Conservation (phyloP, 495 filamentous ascomycete genomes). For the Neurospora intermedia region DNA sequence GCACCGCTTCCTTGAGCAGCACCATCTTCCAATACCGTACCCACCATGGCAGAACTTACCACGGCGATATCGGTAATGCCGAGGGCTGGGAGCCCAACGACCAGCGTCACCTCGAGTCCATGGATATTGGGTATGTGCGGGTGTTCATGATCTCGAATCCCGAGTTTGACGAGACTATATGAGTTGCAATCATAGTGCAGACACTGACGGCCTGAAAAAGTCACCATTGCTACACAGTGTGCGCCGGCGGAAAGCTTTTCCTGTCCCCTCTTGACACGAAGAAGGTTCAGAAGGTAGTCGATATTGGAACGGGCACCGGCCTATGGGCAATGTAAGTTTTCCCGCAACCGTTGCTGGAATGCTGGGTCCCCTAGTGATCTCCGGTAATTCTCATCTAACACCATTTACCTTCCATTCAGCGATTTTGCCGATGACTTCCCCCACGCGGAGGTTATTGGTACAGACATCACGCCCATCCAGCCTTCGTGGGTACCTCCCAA, state of each 20-base stretch:
- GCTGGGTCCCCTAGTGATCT: not conserved
- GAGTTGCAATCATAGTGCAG: not conserved
- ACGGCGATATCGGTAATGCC: slow-evolving; percentile 11
- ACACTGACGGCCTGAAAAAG: slow-evolving; percentile 1
- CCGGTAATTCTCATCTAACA: not conserved
- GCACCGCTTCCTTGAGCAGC: slow-evolving; percentile 33
- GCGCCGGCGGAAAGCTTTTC: slow-evolving; percentile 42
- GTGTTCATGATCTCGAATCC: not conserved
- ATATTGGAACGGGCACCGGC: slow-evolving; percentile 51
- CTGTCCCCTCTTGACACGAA: slow-evolving; percentile 39
- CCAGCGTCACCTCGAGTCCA: slow-evolving; percentile 9
- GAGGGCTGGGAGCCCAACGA: slow-evolving; percentile 18
- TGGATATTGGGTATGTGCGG: slow-evolving; percentile 10
- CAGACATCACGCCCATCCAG: slow-evolving; percentile 38
- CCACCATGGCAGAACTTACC: slow-evolving; percentile 30
- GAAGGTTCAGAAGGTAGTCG: slow-evolving; percentile 39
- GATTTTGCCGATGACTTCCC: slow-evolving; percentile 43
- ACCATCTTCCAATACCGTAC: slow-evolving; percentile 36
- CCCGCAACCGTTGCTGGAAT: not conserved
- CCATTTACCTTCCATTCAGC: slow-evolving; percentile 4
- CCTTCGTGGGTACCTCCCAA: slow-evolving; percentile 32
- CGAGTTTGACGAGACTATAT: not conserved
- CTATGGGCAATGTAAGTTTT: slow-evolving; percentile 27
- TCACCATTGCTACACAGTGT: slow-evolving; percentile 19
- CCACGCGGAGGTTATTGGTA: slow-evolving; percentile 35